Evolutionary conservation across 2,329 filamentous ascomycete species (phyloP).

Genomic region (Botrytis paeoniae): DNA sequence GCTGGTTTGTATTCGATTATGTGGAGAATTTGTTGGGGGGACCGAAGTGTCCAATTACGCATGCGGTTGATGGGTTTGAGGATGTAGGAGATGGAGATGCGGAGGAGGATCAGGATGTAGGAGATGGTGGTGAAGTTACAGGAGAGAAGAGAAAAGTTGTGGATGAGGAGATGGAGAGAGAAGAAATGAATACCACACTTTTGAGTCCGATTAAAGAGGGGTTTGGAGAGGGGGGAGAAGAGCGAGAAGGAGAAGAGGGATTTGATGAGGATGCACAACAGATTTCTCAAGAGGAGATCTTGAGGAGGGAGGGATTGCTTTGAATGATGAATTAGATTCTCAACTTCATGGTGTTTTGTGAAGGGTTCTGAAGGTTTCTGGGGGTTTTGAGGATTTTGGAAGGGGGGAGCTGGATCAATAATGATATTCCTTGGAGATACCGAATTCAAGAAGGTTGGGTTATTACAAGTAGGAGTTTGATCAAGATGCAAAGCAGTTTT

Average conservation of each 20-base stretch:
- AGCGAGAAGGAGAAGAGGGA: neutral
- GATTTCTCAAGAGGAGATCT: neutral
- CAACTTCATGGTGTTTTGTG: too few species aligned
- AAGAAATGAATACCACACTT: neutral
- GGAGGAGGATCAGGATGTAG: too few species aligned
- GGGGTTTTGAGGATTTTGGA: too few species aligned
- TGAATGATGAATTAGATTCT: neutral
- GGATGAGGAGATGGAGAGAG: neutral
- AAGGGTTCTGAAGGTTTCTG: too few species aligned
- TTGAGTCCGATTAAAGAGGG: neutral
- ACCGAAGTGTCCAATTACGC: neutral
- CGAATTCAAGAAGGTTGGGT: too few species aligned
- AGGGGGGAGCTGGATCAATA: too few species aligned
- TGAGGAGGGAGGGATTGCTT: neutral
- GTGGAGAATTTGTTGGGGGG: neutral
- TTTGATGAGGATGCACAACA: neutral
- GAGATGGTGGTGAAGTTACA: too few species aligned
- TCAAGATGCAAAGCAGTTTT: too few species aligned
- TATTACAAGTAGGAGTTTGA: too few species aligned
- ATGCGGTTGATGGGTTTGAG: neutral
- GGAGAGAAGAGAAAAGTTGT: too few species aligned
- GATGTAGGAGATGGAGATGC: neutral
- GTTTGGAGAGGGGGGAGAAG: neutral
- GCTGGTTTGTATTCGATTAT: neutral
- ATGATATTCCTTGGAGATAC: too few species aligned